These are phyloP conservation scores for Bjerkandera adusta DNA, from an alignment of 1,284 basidiomycete genomes.

Conservation along the genomic window DNA sequence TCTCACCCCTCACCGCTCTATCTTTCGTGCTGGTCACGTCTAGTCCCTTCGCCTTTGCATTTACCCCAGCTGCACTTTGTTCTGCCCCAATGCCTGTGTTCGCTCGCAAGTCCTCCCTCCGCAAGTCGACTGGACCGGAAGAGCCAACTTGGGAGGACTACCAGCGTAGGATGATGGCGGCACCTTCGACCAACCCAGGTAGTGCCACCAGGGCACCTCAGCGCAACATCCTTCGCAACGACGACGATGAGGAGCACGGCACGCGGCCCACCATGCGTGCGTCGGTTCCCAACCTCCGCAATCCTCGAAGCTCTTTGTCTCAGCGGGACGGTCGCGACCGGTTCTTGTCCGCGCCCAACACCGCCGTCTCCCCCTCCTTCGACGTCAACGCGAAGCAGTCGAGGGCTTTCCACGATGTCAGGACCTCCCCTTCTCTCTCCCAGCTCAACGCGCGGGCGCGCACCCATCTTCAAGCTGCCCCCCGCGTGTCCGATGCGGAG, in stretches of 20 bases:
- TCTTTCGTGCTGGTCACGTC: too few relatives aligned
- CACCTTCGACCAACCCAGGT: too few relatives aligned
- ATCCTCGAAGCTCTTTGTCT: neutral
- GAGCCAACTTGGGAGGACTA: too few relatives aligned
- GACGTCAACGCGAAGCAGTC: neutral
- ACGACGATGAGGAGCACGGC: neutral
- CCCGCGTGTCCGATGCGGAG: slow-evolving; percentile 20
- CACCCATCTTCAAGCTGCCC: neutral
- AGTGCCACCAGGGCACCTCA: neutral
- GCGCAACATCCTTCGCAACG: slow-evolving; percentile 8
- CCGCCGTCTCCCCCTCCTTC: neutral
- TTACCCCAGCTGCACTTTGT: too few relatives aligned
- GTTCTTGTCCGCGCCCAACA: neutral
- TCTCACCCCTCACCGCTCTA: too few relatives aligned
- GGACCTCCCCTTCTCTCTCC: neutral
- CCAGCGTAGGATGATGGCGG: too few relatives aligned
- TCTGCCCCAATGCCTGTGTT: too few relatives aligned
- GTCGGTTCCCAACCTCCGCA: neutral
- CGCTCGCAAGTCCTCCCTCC: too few relatives aligned
- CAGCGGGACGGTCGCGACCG: neutral
- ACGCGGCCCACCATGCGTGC: neutral
- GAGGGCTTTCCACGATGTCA: neutral
- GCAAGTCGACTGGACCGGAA: too few relatives aligned
- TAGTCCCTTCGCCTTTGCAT: too few relatives aligned
- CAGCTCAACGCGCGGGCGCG: neutral